Percentiles rank a stretch among this genome's conserved stretches.
phyloP scores from a whole-genome alignment of 78 protist genomes.

The Pigoraptor vietnamica region DNA sequence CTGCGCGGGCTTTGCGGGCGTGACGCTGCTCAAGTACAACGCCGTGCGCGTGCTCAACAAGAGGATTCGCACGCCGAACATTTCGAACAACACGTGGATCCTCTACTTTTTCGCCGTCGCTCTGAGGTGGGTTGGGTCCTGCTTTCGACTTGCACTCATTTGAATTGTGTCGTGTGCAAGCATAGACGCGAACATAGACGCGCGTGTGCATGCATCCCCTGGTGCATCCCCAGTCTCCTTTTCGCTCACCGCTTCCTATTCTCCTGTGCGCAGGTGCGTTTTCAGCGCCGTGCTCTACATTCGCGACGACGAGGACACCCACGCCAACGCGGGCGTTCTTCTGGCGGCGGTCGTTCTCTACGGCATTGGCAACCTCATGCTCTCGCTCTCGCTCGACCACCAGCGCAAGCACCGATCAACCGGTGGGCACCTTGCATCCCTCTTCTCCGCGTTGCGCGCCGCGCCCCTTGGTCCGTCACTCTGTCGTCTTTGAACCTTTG shows the following conservation, averaged over 20 bases:
- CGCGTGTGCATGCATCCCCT: too few relatives aligned
- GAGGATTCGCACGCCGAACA: constrained; percentile 40
- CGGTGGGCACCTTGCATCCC: constrained; percentile 22
- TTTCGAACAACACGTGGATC: constrained; percentile 50
- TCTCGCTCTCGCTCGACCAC: background rate
- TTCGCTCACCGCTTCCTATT: too few relatives aligned
- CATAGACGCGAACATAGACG: too few relatives aligned
- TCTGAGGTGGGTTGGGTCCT: constrained; percentile 41
- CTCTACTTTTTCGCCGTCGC: constrained; percentile 40
- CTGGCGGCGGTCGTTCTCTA: background rate
- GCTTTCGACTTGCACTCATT: too few relatives aligned
- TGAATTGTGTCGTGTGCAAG: too few relatives aligned
- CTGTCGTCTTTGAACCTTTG: too few relatives aligned
- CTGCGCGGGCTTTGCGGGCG: constrained; percentile 27
- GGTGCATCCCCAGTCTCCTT: too few relatives aligned
- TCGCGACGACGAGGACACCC: background rate
- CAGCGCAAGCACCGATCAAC: too few relatives aligned
- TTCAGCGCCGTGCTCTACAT: too few relatives aligned
- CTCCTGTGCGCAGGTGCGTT: too few relatives aligned
- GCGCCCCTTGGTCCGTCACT: too few relatives aligned
- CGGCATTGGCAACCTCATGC: background rate
- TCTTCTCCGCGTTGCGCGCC: too few relatives aligned
- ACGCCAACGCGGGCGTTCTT: constrained; percentile 16
- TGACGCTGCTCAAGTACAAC: constrained; percentile 43
- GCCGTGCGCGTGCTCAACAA: constrained; percentile 38